Evolutionary conservation across 1,284 basidiomycete species (phyloP).

Genomic region (Entoloma clypeatum): DNA sequence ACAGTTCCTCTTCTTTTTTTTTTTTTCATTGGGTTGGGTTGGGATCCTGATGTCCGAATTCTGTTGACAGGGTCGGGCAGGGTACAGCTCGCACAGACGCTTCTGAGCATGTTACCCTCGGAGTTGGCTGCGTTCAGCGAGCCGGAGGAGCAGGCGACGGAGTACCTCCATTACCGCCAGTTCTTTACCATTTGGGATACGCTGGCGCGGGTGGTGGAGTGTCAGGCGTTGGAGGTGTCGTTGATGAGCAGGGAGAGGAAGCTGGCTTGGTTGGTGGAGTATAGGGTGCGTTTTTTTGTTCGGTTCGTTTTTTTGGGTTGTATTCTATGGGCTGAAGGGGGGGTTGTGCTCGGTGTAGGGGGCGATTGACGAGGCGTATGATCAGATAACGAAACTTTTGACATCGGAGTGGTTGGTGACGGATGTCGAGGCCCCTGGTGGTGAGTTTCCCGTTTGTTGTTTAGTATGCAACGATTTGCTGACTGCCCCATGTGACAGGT

Average conservation of each 20-base stretch:
- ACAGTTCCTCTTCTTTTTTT: constrained; percentile 21
- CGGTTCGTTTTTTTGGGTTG: constrained; percentile 2
- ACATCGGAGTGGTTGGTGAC: constrained; percentile 72
- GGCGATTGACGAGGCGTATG: constrained; percentile 55
- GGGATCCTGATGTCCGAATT: constrained; percentile 10
- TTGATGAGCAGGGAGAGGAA: constrained; percentile 56
- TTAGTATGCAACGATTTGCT: background rate
- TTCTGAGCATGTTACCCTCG: constrained; percentile 64
- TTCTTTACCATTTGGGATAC: constrained; percentile 71
- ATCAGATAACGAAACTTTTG: constrained; percentile 61
- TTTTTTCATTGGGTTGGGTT: too few species aligned
- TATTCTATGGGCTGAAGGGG: background rate
- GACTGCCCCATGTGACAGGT: constrained; percentile 29
- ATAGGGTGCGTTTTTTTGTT: constrained; percentile 47
- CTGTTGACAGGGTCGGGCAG: constrained; percentile 60
- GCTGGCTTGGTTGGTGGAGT: constrained; percentile 59
- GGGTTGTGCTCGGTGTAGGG: constrained; percentile 31
- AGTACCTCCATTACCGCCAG: constrained; percentile 71
- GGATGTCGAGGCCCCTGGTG: constrained; percentile 41
- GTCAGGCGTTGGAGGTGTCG: constrained; percentile 48
- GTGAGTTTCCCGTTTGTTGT: constrained; percentile 29
- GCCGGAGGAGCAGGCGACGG: constrained; percentile 60
- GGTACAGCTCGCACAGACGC: constrained; percentile 62
- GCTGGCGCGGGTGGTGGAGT: constrained; percentile 54
- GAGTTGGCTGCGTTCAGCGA: constrained; percentile 57